Evolutionary conservation across 1,139 yeast genomes (phyloP).

Genomic region (Candida pseudoviswanathii): DNA sequence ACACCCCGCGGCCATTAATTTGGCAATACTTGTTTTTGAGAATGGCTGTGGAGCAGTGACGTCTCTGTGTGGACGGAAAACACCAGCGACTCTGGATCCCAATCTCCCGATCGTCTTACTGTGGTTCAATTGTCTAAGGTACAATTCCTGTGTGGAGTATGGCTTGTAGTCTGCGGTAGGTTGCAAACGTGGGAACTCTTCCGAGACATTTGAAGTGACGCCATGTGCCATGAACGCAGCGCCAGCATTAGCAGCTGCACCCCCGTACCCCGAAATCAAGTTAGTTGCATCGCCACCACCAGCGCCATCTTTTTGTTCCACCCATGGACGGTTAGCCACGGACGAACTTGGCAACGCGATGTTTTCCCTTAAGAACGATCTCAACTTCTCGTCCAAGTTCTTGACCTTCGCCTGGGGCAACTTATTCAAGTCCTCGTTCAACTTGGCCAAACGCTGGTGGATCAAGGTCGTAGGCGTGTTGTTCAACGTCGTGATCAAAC

Average conservation of each 20-base stretch:
- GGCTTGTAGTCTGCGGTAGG: constrained; percentile 48
- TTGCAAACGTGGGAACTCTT: constrained; percentile 39
- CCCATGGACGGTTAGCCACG: constrained; percentile 41
- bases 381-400: constrained; percentile 46
- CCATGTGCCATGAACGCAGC: too few species aligned
- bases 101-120: constrained; percentile 49
- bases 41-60: constrained; percentile 41
- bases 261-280: too few species aligned
- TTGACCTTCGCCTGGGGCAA: constrained; percentile 37
- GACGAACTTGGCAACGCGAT: constrained; percentile 39
- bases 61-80: constrained; percentile 72
- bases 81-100: constrained; percentile 67
- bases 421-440: constrained; percentile 33
- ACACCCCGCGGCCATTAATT: constrained; percentile 87
- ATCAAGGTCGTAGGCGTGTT: constrained; percentile 36
- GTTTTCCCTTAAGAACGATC: constrained; percentile 38
- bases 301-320: constrained; percentile 2
- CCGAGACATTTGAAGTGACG: too few species aligned
- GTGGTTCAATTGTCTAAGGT: constrained; percentile 65
- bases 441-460: constrained; percentile 30
- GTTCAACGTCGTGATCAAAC: constrained; percentile 36
- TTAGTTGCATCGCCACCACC: too few species aligned
- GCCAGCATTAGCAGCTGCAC: too few species aligned
- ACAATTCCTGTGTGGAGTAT: constrained; percentile 76
- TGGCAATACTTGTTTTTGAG: constrained; percentile 63